Base-by-base conservation (phyloP, 129 eudicot species). In the Chrysanthemum makinoi region DNA sequence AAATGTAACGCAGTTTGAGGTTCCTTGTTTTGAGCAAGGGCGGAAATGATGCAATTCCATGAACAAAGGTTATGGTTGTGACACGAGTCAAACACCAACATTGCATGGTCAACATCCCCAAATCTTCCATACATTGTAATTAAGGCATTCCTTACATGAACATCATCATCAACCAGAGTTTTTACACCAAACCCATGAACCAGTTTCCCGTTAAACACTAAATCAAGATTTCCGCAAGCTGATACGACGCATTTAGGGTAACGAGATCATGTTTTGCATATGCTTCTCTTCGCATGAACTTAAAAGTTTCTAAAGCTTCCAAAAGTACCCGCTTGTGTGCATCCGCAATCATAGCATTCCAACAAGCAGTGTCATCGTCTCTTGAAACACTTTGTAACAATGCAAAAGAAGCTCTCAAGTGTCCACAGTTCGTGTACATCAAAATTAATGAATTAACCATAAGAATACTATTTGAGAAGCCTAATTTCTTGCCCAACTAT, bases 101-200 rank as follows among this genome's bases (percentile, higher is more conserved):
- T 59, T 15, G 95, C 90, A 59, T 76, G 73, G n/a, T 83, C 76
- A 7, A 76, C 44, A 3, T 88, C 85, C 18, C 76, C 74, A 33
- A 83, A 62, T 82, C 80, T 83, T 22, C 95, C 86, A 35, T 88
- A 85, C 95, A 88, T 88, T n/a, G 88, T 83, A 19, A 85, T 80
- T 24, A 88, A 76, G 22, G 84, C 87, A 22, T 88, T 88, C 56
- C 67, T 75, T 73, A 85, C 88, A 53, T 76, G 88, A 14, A 76
- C 68, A 60, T 88, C 83, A 55, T 44, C 47, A 67, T 63, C 65
- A 8, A 69, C 58, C 52, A 47, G 68, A 26, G 88, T 83, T 83
- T 88, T 85, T 20, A 56, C 55, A 62, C 86, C 83, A 52, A 88
- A 69, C 20, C 86, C 91, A 22, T 88, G 95, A 70, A 55, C 69